These are phyloP conservation scores for Trichaptum fuscoviolaceum DNA, from an alignment of 768 basidiomycete genomes.

Conservation along the genomic window DNA sequence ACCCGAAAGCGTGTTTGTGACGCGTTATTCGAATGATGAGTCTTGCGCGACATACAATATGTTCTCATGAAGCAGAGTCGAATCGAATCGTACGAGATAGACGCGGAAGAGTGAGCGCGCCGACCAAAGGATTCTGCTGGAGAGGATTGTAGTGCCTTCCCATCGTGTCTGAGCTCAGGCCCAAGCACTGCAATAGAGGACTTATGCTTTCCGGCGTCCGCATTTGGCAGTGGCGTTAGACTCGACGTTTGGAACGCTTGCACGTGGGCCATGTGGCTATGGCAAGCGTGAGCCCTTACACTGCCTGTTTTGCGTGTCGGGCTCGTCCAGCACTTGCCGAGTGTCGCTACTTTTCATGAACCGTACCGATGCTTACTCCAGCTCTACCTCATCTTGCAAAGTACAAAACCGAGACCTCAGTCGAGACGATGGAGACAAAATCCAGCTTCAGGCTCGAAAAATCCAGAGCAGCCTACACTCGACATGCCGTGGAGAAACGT, in stretches of 20 bases:
- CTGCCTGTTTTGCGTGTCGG: neutral
- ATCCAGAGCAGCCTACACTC: neutral
- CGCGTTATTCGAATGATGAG: neutral
- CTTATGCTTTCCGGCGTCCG: neutral
- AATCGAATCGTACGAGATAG: neutral
- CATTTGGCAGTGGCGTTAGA: constrained; percentile 1
- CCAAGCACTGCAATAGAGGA: constrained; percentile 1
- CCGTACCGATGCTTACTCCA: constrained; percentile 1
- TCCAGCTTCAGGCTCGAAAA: neutral
- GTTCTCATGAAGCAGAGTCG: neutral
- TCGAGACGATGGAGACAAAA: neutral
- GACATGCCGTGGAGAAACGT: constrained; percentile 57
- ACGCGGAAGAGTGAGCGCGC: neutral
- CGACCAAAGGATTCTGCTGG: neutral
- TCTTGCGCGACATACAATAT: neutral
- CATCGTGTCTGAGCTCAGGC: neutral
- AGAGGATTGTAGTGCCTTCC: neutral
- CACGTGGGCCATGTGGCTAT: neutral
- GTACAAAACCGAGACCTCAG: neutral
- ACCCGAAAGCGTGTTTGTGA: neutral
- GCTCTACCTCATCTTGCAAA: neutral
- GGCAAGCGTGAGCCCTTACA: neutral
- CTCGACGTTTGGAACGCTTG: neutral
- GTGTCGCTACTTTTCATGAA: neutral
- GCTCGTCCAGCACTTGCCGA: neutral